phyloP scores from a whole-genome alignment of 768 basidiomycete genomes.

The Panaeolus cyanescens region DNA sequence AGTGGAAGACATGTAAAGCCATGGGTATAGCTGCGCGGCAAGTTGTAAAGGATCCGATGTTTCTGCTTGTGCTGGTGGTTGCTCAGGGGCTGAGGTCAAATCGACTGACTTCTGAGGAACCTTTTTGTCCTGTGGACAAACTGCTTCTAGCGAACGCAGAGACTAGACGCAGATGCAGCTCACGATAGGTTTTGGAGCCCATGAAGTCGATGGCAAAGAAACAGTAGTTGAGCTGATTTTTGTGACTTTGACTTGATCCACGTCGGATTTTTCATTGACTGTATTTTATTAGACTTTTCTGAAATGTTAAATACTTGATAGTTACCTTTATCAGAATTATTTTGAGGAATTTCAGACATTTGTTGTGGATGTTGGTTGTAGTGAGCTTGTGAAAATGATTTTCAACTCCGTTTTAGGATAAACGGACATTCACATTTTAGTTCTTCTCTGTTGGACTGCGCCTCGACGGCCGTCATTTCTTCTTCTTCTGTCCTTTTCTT shows the following conservation, averaged over 20 bases:
- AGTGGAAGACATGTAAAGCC: constrained; percentile 61
- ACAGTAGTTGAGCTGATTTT: constrained; percentile 27
- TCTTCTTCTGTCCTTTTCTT: constrained; percentile 8
- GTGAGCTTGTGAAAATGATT: constrained; percentile 3
- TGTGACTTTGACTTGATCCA: constrained; percentile 20
- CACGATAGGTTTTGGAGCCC: constrained; percentile 20
- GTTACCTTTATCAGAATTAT: not conserved
- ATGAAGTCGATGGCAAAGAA: constrained; percentile 22
- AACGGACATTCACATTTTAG: constrained; percentile 11
- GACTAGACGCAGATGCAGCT: constrained; percentile 1
- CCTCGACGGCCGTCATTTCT: not conserved
- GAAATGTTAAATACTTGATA: too few relatives aligned
- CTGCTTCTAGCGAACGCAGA: not conserved
- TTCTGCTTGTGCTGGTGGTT: constrained; percentile 25
- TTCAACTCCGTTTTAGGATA: constrained; percentile 7
- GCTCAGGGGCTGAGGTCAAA: constrained; percentile 10
- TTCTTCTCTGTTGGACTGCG: not conserved
- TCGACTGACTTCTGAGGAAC: constrained; percentile 9
- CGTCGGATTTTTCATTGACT: constrained; percentile 11
- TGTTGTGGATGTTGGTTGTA: not conserved
- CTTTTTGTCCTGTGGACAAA: not conserved
- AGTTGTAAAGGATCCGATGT: constrained; percentile 44
- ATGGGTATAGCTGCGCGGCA: constrained; percentile 57
- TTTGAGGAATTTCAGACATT: too few relatives aligned
- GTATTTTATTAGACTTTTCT: too few relatives aligned